phyloP scores from a whole-genome alignment of 805 yeast genomes.

The Suhomyces sp. region DNA sequence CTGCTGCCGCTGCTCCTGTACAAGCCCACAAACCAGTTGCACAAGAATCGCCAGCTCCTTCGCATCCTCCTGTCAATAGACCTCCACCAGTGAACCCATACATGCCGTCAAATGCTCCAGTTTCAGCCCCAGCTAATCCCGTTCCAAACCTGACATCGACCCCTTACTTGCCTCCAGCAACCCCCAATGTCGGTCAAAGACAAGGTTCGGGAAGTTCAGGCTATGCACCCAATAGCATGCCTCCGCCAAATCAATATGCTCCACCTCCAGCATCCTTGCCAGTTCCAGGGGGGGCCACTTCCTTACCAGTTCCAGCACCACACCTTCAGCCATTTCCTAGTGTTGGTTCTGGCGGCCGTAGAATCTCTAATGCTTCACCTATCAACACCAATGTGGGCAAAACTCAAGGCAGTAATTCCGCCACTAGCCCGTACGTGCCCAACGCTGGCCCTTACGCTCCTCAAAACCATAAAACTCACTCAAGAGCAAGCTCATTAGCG shows the following conservation, averaged over 20 bases:
- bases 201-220: slow-evolving; percentile 4
- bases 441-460: slow-evolving; percentile 46
- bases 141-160: neutral
- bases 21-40: slow-evolving; percentile 6
- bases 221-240: neutral
- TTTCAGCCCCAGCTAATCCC: neutral
- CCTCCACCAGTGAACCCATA: slow-evolving; percentile 21
- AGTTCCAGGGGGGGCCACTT: neutral
- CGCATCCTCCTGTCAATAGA: slow-evolving; percentile 9
- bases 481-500: slow-evolving; percentile 38
- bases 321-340: slow-evolving; percentile 11
- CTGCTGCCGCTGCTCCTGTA: slow-evolving; percentile 22
- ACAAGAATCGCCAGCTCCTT: slow-evolving; percentile 3
- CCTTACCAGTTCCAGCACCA: neutral
- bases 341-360: neutral
- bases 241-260: slow-evolving; percentile 1
- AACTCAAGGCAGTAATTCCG: slow-evolving; percentile 17
- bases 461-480: slow-evolving; percentile 32
- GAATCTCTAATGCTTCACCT: slow-evolving; percentile 11
- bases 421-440: slow-evolving; percentile 42
- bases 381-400: slow-evolving; percentile 26
- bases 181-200: slow-evolving; percentile 6
- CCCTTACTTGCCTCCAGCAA: neutral
- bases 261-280: neutral
- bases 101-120: slow-evolving; percentile 10